Percentiles rank a stretch among this genome's conserved stretches.
phyloP scores from a whole-genome alignment of 2,329 filamentous ascomycete species.

The Hortaea werneckii region DNA sequence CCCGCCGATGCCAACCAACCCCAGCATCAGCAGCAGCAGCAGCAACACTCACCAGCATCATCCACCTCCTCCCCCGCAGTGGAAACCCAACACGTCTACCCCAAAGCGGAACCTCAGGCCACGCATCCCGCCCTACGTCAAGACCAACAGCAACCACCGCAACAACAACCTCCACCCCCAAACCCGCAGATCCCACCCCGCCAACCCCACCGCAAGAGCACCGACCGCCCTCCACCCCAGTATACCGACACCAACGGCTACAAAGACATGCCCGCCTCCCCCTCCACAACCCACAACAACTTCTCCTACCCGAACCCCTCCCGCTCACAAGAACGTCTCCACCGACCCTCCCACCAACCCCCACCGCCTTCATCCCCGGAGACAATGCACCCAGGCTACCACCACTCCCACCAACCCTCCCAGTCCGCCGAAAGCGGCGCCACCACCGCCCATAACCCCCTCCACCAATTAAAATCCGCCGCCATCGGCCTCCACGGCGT shows the following conservation, averaged over 20 bases:
- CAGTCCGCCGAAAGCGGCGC: background rate
- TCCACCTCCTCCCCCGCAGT: background rate
- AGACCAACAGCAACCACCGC: background rate
- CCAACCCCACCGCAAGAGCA: slow-evolving; percentile 5
- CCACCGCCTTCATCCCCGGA: background rate
- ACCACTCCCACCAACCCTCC: background rate
- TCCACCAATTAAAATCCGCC: slow-evolving; percentile 19
- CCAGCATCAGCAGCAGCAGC: background rate
- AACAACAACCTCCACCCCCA: background rate
- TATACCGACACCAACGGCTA: slow-evolving; percentile 1
- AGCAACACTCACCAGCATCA: background rate
- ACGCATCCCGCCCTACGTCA: background rate
- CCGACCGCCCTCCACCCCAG: background rate
- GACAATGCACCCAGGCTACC: background rate
- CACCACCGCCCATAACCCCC: background rate
- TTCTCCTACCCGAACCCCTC: slow-evolving; percentile 5
- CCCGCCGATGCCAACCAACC: background rate
- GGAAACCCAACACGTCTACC: background rate
- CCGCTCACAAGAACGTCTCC: background rate
- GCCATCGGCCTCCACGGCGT: slow-evolving; percentile 24
- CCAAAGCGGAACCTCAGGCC: background rate
- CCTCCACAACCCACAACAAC: background rate
- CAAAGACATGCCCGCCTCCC: background rate
- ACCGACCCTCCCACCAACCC: background rate
- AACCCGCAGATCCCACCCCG: slow-evolving; percentile 1